Percentiles rank a stretch among this genome's conserved stretches.
Evolutionary conservation across 768 basidiomycete species (phyloP).

Genomic region (Kwoniella botswanensis): DNA sequence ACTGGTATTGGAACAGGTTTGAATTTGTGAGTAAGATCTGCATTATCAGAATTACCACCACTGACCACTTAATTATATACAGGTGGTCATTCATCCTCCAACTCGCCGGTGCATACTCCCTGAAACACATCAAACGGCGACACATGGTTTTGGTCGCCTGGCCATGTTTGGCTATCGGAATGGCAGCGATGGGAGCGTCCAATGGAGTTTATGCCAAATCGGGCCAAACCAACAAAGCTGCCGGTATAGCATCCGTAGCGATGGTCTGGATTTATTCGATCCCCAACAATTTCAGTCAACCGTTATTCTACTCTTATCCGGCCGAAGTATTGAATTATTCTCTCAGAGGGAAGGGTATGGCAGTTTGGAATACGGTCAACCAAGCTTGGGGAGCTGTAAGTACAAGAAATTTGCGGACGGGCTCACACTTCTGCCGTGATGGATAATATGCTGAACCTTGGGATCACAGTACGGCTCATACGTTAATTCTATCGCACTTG

Average conservation of each 20-base stretch:
- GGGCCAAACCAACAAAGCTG: conserved; percentile 15
- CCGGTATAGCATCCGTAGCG: conserved; percentile 56
- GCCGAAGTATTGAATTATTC: conserved; percentile 38
- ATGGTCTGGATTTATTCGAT: conserved; percentile 14
- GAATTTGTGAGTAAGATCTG: conserved; percentile 1
- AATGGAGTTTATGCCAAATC: not conserved
- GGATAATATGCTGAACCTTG: not conserved
- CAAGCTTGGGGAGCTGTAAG: conserved; percentile 11
- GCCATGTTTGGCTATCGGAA: conserved; percentile 13
- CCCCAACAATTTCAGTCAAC: not conserved
- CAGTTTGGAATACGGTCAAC: conserved; percentile 27
- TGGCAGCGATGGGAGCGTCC: conserved; percentile 14
- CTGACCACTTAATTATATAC: not conserved
- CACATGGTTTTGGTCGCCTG: conserved; percentile 19
- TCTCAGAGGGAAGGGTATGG: conserved; percentile 37
- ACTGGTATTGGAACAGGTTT: conserved; percentile 11
- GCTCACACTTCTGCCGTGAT: not conserved
- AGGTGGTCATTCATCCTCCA: conserved; percentile 1
- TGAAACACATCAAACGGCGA: conserved; percentile 20
- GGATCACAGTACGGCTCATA: conserved; percentile 14
- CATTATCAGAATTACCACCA: not conserved
- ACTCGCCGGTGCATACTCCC: conserved; percentile 10
- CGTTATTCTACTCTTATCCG: conserved; percentile 24
- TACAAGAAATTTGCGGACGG: not conserved
- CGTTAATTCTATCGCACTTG: conserved; percentile 32